Evolutionary conservation across 768 basidiomycete genomes (phyloP).

Genomic region (Lactarius hengduanensis): DNA sequence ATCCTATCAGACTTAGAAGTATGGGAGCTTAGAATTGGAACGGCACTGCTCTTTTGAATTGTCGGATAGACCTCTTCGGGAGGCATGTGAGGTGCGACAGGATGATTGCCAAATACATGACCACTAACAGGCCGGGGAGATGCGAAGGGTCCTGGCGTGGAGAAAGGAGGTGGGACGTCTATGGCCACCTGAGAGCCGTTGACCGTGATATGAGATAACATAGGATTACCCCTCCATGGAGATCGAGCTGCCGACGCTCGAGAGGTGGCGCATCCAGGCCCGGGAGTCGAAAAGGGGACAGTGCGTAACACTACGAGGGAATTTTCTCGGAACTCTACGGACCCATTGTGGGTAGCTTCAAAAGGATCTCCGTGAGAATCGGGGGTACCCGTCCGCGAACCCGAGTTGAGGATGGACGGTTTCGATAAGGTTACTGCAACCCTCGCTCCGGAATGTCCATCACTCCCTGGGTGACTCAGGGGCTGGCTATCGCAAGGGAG

Average conservation of each 20-base stretch:
- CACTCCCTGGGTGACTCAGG: not conserved
- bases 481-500: not conserved
- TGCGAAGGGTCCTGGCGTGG: conserved; percentile 48
- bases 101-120: not conserved
- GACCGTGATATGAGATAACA: conserved; percentile 1
- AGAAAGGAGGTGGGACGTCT: conserved; percentile 33
- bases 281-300: conserved; percentile 24
- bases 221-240: not conserved
- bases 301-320: not conserved
- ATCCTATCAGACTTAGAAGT: not conserved
- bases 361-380: not conserved
- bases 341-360: not conserved
- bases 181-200: not conserved
- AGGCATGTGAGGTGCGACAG: conserved; percentile 29
- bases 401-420: not conserved
- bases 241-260: not conserved
- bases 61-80: conserved; percentile 25
- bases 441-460: not conserved
- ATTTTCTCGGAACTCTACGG: not conserved
- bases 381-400: not conserved
- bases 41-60: not conserved
- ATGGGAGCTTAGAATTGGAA: not conserved
- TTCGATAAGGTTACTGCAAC: not conserved
- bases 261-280: conserved; percentile 12
- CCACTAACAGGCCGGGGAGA: not conserved